phyloP scores from a whole-genome alignment of 306 rosid species.

The Sicyos edulis region DNA sequence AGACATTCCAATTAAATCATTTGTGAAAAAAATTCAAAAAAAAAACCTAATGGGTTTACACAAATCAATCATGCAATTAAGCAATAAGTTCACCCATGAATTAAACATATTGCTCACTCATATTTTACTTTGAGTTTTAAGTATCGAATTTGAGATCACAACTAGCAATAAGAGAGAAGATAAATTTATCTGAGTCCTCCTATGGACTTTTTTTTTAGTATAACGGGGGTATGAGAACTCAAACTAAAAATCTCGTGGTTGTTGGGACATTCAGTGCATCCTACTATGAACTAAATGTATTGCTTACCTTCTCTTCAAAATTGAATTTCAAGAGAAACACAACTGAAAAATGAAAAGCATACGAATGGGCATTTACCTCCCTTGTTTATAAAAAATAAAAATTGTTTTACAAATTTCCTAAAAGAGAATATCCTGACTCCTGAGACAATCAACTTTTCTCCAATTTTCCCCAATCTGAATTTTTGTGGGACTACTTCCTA shows the following conservation, averaged over 20 bases:
- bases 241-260: too few relatives aligned
- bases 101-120: background rate
- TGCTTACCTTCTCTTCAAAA: background rate
- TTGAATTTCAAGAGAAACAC: background rate
- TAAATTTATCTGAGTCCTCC: background rate
- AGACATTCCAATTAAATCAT: too few relatives aligned
- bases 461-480: background rate
- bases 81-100: background rate
- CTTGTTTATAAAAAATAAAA: background rate
- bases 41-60: background rate
- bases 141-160: background rate
- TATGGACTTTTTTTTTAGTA: too few relatives aligned
- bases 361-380: background rate
- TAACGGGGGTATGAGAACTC: too few relatives aligned
- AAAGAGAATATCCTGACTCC: background rate
- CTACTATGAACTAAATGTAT: background rate
- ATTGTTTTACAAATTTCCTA: background rate
- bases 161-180: background rate
- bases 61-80: too few relatives aligned
- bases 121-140: background rate
- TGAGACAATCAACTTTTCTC: background rate
- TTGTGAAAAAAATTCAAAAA: background rate
- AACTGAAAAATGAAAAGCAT: background rate
- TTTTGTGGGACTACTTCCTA: background rate
- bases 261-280: too few relatives aligned